Percentiles rank a stretch among this genome's conserved stretches.
Evolutionary conservation across 192 early-diverging fungal genomes (phyloP).

Genomic region (Backusella mclennaniae): DNA sequence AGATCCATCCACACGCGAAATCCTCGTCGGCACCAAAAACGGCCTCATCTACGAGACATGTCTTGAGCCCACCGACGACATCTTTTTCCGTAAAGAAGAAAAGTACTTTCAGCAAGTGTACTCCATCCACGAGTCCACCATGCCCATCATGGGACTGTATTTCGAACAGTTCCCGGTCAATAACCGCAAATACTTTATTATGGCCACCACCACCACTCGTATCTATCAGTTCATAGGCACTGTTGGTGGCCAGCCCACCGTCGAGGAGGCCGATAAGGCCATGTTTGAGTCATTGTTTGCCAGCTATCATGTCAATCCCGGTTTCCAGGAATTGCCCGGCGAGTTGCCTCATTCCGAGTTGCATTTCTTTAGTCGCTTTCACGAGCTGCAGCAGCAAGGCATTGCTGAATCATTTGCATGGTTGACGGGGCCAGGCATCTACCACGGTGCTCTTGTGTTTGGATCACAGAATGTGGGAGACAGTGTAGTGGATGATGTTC

Average conservation of each 20-base stretch:
- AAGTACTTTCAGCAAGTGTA: conserved; percentile 73
- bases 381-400: conserved; percentile 65
- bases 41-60: conserved; percentile 91
- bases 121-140: conserved; percentile 63
- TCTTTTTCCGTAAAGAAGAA: conserved; percentile 79
- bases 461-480: conserved; percentile 72
- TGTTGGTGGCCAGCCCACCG: conserved; percentile 21
- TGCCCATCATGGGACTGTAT: conserved; percentile 77
- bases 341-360: conserved; percentile 56
- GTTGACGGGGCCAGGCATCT: conserved; percentile 88
- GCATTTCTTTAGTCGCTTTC: conserved; percentile 67
- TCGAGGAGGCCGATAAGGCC: conserved; percentile 41
- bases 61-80: conserved; percentile 80
- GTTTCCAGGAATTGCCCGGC: conserved; percentile 61
- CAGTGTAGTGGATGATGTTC: conserved; percentile 77
- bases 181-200: conserved; percentile 73
- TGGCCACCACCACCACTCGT: conserved; percentile 80
- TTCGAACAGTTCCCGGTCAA: conserved; percentile 79
- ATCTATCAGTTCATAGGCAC: conserved; percentile 91
- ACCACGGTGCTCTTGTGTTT: conserved; percentile 80
- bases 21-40: conserved; percentile 83
- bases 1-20: conserved; percentile 71
- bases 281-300: conserved; percentile 81
- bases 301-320: conserved; percentile 64
- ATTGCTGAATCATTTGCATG: conserved; percentile 84